Percentiles rank a stretch among this genome's conserved stretches.
phyloP scores from a whole-genome alignment of 2,329 filamentous ascomycete species.

The Claviceps pusilla region DNA sequence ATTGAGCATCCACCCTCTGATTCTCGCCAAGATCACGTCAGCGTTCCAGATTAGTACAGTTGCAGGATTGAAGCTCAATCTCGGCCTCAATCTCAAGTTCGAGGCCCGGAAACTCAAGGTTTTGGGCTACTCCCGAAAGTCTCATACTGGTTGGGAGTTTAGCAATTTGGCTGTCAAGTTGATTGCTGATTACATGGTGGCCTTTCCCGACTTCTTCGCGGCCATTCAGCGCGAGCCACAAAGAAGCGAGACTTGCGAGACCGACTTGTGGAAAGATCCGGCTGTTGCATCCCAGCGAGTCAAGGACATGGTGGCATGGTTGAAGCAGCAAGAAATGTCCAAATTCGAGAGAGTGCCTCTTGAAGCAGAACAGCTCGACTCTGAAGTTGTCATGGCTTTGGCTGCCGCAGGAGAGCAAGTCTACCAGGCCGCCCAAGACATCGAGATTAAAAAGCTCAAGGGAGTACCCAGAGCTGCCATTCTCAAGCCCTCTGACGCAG shows the following conservation, averaged over 20 bases:
- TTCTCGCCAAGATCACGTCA: constrained; percentile 89
- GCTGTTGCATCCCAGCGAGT: constrained; percentile 62
- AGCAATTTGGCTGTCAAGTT: constrained; percentile 69
- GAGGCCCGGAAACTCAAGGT: constrained; percentile 93
- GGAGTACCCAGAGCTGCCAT: constrained; percentile 76
- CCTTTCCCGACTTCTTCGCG: constrained; percentile 89
- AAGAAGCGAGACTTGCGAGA: constrained; percentile 68
- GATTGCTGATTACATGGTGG: constrained; percentile 77
- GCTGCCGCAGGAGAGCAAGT: constrained; percentile 59
- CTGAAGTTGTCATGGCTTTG: constrained; percentile 68
- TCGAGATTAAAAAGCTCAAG: constrained; percentile 54
- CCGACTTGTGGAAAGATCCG: constrained; percentile 66
- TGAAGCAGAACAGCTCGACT: constrained; percentile 92
- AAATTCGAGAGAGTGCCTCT: constrained; percentile 90
- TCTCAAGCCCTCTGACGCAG: constrained; percentile 88
- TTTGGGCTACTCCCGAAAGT: constrained; percentile 82
- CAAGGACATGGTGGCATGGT: constrained; percentile 86
- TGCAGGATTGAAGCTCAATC: constrained; percentile 69
- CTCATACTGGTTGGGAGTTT: constrained; percentile 84
- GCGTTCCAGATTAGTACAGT: constrained; percentile 71
- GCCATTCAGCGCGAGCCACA: constrained; percentile 75
- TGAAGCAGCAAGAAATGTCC: constrained; percentile 82
- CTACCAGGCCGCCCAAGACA: constrained; percentile 33
- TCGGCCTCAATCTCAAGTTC: constrained; percentile 93
- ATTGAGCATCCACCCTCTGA: constrained; percentile 67